A percentile compares a stretch with the other conserved stretches of the same genome.
Conservation (phyloP, 352 stramenopile species). For the Phytophthora sp. region DNA sequence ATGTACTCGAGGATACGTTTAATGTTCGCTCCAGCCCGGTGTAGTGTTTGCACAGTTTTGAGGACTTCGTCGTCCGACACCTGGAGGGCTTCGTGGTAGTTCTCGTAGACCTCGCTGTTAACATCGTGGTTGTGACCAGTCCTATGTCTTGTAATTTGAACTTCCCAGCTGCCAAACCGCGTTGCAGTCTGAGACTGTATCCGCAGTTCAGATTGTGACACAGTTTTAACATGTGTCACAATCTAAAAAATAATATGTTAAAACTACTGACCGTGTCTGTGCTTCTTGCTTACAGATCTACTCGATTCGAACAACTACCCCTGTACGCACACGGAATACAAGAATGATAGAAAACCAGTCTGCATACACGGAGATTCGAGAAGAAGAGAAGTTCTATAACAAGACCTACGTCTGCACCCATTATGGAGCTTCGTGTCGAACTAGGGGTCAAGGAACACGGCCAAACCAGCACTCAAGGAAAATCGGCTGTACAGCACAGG, state of each 20-base stretch:
- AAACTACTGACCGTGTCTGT: too few species aligned
- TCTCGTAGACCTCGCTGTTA: not conserved
- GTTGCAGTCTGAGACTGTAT: too few species aligned
- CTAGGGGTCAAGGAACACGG: not conserved
- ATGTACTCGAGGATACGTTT: conserved; percentile 21
- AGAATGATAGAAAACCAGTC: too few species aligned
- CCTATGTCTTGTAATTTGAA: not conserved
- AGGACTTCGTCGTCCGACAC: conserved; percentile 9
- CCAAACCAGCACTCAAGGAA: not conserved
- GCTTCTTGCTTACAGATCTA: too few species aligned
- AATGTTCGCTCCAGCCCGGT: not conserved
- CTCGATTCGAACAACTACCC: too few species aligned
- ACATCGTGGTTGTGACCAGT: conserved; percentile 10
- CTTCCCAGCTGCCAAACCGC: too few species aligned
- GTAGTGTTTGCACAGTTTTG: not conserved
- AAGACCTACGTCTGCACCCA: not conserved
- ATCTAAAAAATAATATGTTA: too few species aligned
- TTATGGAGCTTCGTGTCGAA: not conserved
- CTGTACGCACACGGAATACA: too few species aligned
- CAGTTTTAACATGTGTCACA: too few species aligned
- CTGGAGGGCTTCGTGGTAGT: conserved; percentile 1
- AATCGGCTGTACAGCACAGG: not conserved
- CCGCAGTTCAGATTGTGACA: too few species aligned
- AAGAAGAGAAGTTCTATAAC: not conserved
- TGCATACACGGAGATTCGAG: not conserved